Base-by-base conservation (phyloP, 2,329 filamentous ascomycete species). In the Penicillium griseofulvum region DNA sequence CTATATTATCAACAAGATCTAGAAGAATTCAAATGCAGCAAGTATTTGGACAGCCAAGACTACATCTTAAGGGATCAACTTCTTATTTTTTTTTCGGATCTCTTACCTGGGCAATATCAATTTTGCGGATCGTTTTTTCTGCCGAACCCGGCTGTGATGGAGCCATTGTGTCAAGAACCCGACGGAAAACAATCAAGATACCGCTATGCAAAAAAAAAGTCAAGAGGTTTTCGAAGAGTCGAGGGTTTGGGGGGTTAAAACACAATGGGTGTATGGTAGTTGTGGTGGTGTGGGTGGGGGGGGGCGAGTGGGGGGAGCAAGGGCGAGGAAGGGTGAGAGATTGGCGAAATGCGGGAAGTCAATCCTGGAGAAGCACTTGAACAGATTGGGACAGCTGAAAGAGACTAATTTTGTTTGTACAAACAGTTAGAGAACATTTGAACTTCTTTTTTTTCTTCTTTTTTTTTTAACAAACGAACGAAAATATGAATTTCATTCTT, bases 101-200 rank as follows among this genome's bases (percentile, higher is more conserved):
- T 58, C 71, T 62, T 66, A 75, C 73, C 67, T 75, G 72, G 33
- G 72, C 71, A 56, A 75, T 71, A 61, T 75, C 73, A 46, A 75
- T 72, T 65, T 75, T 75, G 52, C 71, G 72, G 59, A 74, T 70
- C 7, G 72, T 69, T 61, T 71, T 72, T 60, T 74, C 71, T 39
- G 69, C 68, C 49, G 68, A 71, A 47, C 64, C 64, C 48, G 70
- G 67, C 53, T 66, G 68, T 36, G 61, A 63, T 39, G 68, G 59
- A 54, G 67, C 60, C 72, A 74, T 74, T 64, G 57, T 61, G 57
- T 54, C 37, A 48, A 38, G n/a, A 54, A 38, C n/a, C 22, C 19
- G 24, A 42, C 26, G 16, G 31, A 10, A 56, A 31, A 39, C n/a
- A 17, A 54, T 37, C 34, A 52, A 45, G 10, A 56, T 44, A 52